Evolutionary conservation across 495 filamentous ascomycete genomes (phyloP).

Genomic region (Penicillium herquei): DNA sequence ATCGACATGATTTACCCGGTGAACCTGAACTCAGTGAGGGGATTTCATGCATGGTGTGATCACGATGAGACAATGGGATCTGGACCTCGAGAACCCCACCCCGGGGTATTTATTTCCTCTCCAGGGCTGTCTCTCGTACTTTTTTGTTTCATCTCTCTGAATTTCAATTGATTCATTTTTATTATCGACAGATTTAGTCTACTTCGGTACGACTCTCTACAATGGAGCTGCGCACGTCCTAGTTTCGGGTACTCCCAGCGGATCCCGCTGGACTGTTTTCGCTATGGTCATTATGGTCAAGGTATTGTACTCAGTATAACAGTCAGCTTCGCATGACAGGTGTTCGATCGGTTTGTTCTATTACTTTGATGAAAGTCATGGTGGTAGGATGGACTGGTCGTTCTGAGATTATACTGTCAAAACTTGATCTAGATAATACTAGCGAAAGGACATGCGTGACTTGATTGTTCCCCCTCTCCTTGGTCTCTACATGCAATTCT

Average conservation of each 20-base stretch:
- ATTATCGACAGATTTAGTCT: conserved; percentile 4
- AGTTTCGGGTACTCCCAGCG: conserved; percentile 8
- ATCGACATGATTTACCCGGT: conserved; percentile 14
- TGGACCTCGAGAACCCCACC: conserved; percentile 7
- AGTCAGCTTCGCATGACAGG: conserved; percentile 60
- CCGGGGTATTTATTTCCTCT: conserved; percentile 13
- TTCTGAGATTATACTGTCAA: conserved; percentile 69
- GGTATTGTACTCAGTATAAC: conserved; percentile 57
- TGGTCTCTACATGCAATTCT: conserved; percentile 6
- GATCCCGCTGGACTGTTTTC: conserved; percentile 24
- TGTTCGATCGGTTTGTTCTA: conserved; percentile 41
- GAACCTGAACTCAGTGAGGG: conserved; percentile 3
- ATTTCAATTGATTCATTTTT: not conserved
- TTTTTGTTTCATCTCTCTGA: conserved; percentile 1
- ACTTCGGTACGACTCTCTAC: conserved; percentile 38
- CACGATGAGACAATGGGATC: conserved; percentile 7
- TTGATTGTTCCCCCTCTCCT: conserved; percentile 49
- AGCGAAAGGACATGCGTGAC: conserved; percentile 75
- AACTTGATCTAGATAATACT: conserved; percentile 86
- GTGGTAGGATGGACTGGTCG: conserved; percentile 21
- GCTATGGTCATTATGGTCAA: conserved; percentile 47
- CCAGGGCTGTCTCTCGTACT: not conserved
- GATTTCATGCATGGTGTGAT: conserved; percentile 8
- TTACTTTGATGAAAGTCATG: not conserved
- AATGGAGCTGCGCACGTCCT: conserved; percentile 37